phyloP scores from a whole-genome alignment of 1,139 yeast genomes.

The Blastobotrys capitulatus region DNA sequence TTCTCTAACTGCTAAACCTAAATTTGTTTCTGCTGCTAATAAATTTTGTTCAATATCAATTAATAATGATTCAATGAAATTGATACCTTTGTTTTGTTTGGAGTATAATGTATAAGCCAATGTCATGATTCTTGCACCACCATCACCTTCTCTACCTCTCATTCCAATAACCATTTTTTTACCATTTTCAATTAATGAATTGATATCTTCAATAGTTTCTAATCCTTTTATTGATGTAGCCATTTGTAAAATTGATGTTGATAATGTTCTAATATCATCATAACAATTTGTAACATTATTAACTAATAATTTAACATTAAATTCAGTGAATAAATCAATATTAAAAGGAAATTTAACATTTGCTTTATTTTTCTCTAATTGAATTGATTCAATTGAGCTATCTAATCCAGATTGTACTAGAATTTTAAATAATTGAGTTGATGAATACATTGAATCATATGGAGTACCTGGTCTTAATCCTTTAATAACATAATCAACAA shows the following conservation, averaged over 20 bases:
- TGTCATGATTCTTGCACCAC: constrained; percentile 66
- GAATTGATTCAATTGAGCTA: constrained; percentile 34
- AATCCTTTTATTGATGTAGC: constrained; percentile 32
- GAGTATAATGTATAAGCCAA: constrained; percentile 36
- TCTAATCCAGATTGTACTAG: constrained; percentile 57
- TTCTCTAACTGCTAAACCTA: constrained; percentile 40
- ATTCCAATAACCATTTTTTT: constrained; percentile 45
- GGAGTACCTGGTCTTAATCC: constrained; percentile 62
- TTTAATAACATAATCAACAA: constrained; percentile 38
- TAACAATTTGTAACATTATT: constrained; percentile 64
- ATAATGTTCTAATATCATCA: constrained; percentile 61
- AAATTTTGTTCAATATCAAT: constrained; percentile 27
- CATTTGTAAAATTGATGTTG: constrained; percentile 46
- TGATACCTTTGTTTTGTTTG: not conserved
- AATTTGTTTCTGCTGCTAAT: constrained; percentile 29
- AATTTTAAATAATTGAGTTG: constrained; percentile 45
- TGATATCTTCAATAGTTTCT: constrained; percentile 24
- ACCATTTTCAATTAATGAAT: constrained; percentile 37
- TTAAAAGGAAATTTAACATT: constrained; percentile 39
- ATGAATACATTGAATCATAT: constrained; percentile 54
- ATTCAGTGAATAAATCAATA: constrained; percentile 39
- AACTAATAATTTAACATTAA: constrained; percentile 44
- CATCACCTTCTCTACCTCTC: constrained; percentile 72
- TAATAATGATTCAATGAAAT: constrained; percentile 15
- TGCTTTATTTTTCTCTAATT: constrained; percentile 38